Percentiles rank a stretch among this genome's conserved stretches.
Evolutionary conservation across 2,329 filamentous ascomycete species (phyloP).

Genomic region (Fusarium nurragi): DNA sequence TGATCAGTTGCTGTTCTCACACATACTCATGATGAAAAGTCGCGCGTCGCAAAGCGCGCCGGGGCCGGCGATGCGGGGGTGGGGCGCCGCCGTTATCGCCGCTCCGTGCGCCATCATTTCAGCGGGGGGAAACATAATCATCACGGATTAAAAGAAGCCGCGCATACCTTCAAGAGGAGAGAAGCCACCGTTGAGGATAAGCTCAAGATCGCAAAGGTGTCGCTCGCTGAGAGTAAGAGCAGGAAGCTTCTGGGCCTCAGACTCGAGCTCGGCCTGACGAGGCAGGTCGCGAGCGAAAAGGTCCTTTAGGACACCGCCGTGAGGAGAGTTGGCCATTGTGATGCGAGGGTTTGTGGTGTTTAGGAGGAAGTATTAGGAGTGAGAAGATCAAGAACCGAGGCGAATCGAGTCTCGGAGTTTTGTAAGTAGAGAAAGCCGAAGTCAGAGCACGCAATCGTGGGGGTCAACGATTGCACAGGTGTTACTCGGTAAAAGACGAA

Average conservation of each 20-base stretch:
- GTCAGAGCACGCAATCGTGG: slow-evolving; percentile 49
- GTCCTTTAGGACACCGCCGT: slow-evolving; percentile 97
- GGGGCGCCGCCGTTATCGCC: slow-evolving; percentile 29
- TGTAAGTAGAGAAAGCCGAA: slow-evolving; percentile 22
- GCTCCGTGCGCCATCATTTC: slow-evolving; percentile 30
- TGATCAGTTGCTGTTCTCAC: slow-evolving; percentile 22
- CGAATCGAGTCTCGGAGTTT: slow-evolving; percentile 19
- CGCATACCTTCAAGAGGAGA: slow-evolving; percentile 88
- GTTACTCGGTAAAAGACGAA: slow-evolving; percentile 20
- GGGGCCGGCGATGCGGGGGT: slow-evolving; percentile 39
- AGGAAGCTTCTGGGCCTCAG: slow-evolving; percentile 87
- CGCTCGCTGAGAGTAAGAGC: slow-evolving; percentile 88
- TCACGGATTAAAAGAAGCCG: slow-evolving; percentile 47
- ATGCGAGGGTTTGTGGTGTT: slow-evolving; percentile 22
- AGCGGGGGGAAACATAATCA: slow-evolving; percentile 7
- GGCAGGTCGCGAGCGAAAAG: slow-evolving; percentile 91
- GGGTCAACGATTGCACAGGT: slow-evolving; percentile 38
- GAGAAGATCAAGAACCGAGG: slow-evolving; percentile 15
- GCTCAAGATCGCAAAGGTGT: slow-evolving; percentile 96
- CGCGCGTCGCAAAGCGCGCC: slow-evolving; percentile 13
- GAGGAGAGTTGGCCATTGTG: slow-evolving; percentile 75
- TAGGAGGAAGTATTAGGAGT: neutral
- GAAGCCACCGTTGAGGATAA: slow-evolving; percentile 98
- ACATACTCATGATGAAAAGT: slow-evolving; percentile 1
- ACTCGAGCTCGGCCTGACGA: slow-evolving; percentile 78